phyloP scores from a whole-genome alignment of 164 flowering plant species.

The Vitis rupestris region DNA sequence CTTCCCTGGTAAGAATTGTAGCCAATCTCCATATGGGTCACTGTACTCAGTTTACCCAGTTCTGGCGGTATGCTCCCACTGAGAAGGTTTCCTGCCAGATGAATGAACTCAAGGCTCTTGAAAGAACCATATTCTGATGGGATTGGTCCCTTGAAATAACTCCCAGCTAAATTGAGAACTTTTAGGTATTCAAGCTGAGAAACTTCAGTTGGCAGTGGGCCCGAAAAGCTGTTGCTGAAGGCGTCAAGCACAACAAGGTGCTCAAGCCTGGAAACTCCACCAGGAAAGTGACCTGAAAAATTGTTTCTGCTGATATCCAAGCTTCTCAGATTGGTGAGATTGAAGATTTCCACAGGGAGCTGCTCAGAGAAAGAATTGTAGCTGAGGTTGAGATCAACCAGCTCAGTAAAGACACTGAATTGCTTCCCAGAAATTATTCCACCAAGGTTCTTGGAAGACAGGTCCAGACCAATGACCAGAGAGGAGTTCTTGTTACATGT shows the following conservation, averaged over 20 bases:
- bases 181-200: slow-evolving; percentile 53
- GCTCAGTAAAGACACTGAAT: slow-evolving; percentile 44
- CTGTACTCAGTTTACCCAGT: slow-evolving; percentile 58
- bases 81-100: slow-evolving; percentile 83
- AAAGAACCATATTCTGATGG: slow-evolving; percentile 74
- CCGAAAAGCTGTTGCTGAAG: slow-evolving; percentile 91
- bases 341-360: slow-evolving; percentile 64
- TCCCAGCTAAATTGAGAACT: slow-evolving; percentile 85
- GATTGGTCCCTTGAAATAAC: slow-evolving; percentile 84
- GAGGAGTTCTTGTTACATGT: slow-evolving; percentile 57
- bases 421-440: slow-evolving; percentile 64
- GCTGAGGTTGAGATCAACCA: slow-evolving; percentile 72
- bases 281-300: slow-evolving; percentile 67
- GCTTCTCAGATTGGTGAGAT: slow-evolving; percentile 49
- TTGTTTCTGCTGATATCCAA: slow-evolving; percentile 90
- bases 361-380: slow-evolving; percentile 67
- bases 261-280: slow-evolving; percentile 40
- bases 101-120: slow-evolving; percentile 72
- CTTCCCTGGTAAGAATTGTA: slow-evolving; percentile 71
- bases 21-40: slow-evolving; percentile 92
- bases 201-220: slow-evolving; percentile 60
- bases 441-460: slow-evolving; percentile 56
- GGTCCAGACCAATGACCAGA: slow-evolving; percentile 49
- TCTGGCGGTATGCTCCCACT: slow-evolving; percentile 61
- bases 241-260: slow-evolving; percentile 66